Percentiles rank a stretch among this genome's conserved stretches.
Conservation (phyloP, 305 asterid species). For the Petunia hybrid region DNA sequence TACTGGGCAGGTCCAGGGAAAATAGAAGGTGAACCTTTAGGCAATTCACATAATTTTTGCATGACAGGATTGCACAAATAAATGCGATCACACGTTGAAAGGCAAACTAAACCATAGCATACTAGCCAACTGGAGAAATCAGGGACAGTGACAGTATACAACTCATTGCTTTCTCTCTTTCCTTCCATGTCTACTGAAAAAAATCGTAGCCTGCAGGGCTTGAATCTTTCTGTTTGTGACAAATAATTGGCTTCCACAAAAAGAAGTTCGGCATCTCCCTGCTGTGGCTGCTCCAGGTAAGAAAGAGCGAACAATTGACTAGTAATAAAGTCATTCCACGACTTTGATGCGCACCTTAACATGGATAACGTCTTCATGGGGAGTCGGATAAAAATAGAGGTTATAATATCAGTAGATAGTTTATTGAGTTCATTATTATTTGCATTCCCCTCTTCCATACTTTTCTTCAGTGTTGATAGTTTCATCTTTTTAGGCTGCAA, state of each 20-base stretch:
- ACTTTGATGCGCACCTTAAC: neutral
- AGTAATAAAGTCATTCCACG: neutral
- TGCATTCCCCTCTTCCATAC: neutral
- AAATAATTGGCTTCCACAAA: neutral
- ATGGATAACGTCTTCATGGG: neutral
- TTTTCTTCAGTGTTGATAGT: neutral
- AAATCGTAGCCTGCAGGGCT: neutral
- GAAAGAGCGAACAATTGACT: neutral
- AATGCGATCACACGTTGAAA: neutral
- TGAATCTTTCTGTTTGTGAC: neutral
- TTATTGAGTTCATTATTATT: neutral
- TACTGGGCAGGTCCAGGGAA: no score
- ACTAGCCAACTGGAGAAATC: neutral
- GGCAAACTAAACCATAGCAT: neutral
- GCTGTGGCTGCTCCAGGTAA: neutral
- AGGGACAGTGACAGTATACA: neutral
- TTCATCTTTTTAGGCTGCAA: no score
- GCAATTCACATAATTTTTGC: neutral
- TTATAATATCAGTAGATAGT: neutral
- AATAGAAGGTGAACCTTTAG: neutral
- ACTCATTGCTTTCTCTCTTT: neutral
- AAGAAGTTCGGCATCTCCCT: neutral
- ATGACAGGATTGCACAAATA: neutral
- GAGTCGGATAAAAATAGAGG: neutral
- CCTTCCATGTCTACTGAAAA: conserved; percentile 14